These are phyloP conservation scores for Corchorus capsularis DNA, from an alignment of 345 rosid species.

Conservation along the genomic window DNA sequence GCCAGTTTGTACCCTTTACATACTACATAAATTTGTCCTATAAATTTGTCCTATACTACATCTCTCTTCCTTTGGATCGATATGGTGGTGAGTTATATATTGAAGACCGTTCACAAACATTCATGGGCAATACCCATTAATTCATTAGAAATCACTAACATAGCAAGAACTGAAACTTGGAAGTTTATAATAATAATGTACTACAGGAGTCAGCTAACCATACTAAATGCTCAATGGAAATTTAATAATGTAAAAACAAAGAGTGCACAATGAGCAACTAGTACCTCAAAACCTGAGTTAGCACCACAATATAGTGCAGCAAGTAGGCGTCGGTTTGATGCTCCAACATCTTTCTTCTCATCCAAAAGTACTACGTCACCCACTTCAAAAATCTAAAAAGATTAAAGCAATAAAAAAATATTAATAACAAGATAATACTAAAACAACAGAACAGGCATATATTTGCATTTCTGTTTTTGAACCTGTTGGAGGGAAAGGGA, in stretches of 20 bases:
- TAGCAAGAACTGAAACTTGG: not conserved
- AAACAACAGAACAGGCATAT: too few species aligned
- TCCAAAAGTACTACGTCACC: slow-evolving; percentile 70
- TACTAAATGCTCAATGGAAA: not conserved
- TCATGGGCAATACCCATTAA: not conserved
- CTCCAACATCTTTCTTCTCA: slow-evolving; percentile 79
- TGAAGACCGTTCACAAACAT: not conserved
- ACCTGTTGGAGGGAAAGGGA: not conserved
- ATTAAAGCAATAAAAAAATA: slow-evolving; percentile 14
- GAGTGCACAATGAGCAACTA: not conserved
- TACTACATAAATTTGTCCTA: not conserved
- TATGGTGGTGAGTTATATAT: not conserved
- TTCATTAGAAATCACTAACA: not conserved
- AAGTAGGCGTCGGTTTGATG: slow-evolving; percentile 65
- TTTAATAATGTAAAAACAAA: not conserved
- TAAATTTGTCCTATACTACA: not conserved
- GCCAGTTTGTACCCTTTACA: not conserved
- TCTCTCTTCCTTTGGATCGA: not conserved
- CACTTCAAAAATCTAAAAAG: slow-evolving; percentile 75
- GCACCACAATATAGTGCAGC: slow-evolving; percentile 87
- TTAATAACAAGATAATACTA: not conserved
- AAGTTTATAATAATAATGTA: not conserved
- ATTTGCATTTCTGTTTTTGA: not conserved
- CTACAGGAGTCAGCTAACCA: not conserved
- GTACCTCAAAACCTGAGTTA: slow-evolving; percentile 96